Base-by-base conservation (phyloP, 2,329 filamentous ascomycete species). In the Trematosphaeria pertusa region DNA sequence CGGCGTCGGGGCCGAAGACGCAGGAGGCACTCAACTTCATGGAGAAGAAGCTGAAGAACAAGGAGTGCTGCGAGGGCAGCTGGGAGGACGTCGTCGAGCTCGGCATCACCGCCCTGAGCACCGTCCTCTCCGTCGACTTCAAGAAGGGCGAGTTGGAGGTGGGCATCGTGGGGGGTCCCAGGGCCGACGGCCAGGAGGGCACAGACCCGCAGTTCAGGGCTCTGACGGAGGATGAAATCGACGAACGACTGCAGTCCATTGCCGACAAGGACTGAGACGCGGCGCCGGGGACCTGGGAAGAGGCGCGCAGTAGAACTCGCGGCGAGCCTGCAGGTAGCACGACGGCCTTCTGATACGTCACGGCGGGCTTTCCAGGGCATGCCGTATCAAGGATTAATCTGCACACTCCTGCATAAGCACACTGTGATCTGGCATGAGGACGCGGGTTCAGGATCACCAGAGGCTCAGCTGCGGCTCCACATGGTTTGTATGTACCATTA, bases 11-110 rank as follows among this genome's bases (percentile, higher is more conserved):
- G 5, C 94, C 94, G 43, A 99, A 99, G 80, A 93, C 97, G 75
- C 94, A 99, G 75, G 94, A 99, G 81, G 94, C 94, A 54, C 85
- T 97, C 72, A 99, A 99, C 77, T 91, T 96, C 74, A 82, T 99
- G 48, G 94, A 99, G 84, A 97, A 97, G 87, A 97, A 97, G 83
- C 86, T 99, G 75, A 96, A 97, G 81, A 97, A 96, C 86, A 97
- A 97, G 86, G 92, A 97, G 68, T 81, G 83, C 65, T 94, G 93
- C 26, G 88, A 94, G 47, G 94, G 94, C 52, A 87, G 80, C 69
- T 99, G 94, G 94, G 90, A 96, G 75, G 94, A 99, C 51, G 94
- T 99, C 37, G 93, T 99, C 38, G 94, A 99, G 81, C 82, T 97
- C 65, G 94, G 90, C 48, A 99, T 99, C 73, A 89, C 91, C 34